Evolutionary conservation across 352 stramenopile genomes (phyloP).

Genomic region (Globisporangium cylindrosporum): DNA sequence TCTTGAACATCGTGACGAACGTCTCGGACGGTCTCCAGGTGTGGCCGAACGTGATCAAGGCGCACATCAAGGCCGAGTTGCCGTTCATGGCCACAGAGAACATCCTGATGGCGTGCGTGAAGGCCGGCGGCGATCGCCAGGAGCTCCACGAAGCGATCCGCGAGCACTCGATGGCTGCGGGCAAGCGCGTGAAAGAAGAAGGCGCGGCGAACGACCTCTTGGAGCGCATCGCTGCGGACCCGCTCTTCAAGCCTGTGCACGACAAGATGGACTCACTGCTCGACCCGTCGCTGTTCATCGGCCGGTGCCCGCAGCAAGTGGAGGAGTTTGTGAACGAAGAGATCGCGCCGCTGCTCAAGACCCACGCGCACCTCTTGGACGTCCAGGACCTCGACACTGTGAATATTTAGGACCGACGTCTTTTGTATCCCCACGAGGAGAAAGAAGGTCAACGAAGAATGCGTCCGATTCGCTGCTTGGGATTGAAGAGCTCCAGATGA

Average conservation of each 20-base stretch:
- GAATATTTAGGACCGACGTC: conserved; percentile 89
- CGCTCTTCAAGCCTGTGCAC: conserved; percentile 94
- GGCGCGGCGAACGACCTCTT: conserved; percentile 97
- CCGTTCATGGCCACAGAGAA: conserved; percentile 99
- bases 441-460: not conserved
- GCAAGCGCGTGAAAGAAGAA: conserved; percentile 97
- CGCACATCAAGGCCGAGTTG: conserved; percentile 97
- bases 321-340: conserved; percentile 96
- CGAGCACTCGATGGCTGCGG: conserved; percentile 98
- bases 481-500: not conserved
- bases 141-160: conserved; percentile 98
- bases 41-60: conserved; percentile 94
- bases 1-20: conserved; percentile 97
- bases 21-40: conserved; percentile 97
- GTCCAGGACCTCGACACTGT: conserved; percentile 94
- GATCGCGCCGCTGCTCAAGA: conserved; percentile 92
- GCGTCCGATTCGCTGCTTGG: not conserved
- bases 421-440: not conserved
- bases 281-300: conserved; percentile 97
- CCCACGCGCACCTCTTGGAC: conserved; percentile 86
- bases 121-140: conserved; percentile 97
- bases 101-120: conserved; percentile 99
- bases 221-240: conserved; percentile 94
- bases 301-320: conserved; percentile 93
- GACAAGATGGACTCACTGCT: conserved; percentile 94